Base-by-base conservation (phyloP, 768 basidiomycete species). In the Podaxis pistillaris region DNA sequence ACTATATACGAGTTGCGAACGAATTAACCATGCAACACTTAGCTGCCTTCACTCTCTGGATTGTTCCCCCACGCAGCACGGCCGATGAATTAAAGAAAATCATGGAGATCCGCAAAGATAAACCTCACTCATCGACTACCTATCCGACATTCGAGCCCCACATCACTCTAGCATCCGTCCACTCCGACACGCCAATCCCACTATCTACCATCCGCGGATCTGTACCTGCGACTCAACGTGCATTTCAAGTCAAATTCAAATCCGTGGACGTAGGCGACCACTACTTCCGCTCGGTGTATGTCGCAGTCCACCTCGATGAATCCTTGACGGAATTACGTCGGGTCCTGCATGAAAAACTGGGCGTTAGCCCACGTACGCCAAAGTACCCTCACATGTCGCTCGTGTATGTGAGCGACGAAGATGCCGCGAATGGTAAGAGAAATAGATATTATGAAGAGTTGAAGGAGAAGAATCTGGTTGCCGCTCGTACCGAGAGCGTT, bases 281-380 rank as follows among this genome's bases (percentile, higher is more conserved):
- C 67, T 93, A 87, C 74, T 91, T 85, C 71, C 85, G 87, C 66
- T 90, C 89, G 0, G 86, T 92, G 19, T 87, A 86, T 72, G 72
- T 88, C 67, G 73, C 81, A 0, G 74, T 88, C 67, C 70, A 75
- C 5, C 78, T 74, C 6, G 77, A 84, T 1, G 65, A 68, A 1
- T 83, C 78, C 30, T 75, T 93, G 19, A 63, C 71, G 26, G 69
- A 68, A 19, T 71, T 93, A 36, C 88, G 88, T 65, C 71, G 66
- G 33, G 67, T 77, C 33, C 74, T 91, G 30, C 78, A 83, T 59
- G 67, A 68, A 4, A 66, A 68, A 24, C 70, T 80, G 24, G 70
- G 71, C 4, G 62, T 81, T 7, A 74, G 80, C 24, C 78, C 82
- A 1, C 68, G 68, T 2, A 85, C 88, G 0, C 88, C 89, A 0